Percentiles rank a stretch among this genome's conserved stretches.
Evolutionary conservation across 257 asterid genomes (phyloP).

Genomic region (Knoxia roxburghii): DNA sequence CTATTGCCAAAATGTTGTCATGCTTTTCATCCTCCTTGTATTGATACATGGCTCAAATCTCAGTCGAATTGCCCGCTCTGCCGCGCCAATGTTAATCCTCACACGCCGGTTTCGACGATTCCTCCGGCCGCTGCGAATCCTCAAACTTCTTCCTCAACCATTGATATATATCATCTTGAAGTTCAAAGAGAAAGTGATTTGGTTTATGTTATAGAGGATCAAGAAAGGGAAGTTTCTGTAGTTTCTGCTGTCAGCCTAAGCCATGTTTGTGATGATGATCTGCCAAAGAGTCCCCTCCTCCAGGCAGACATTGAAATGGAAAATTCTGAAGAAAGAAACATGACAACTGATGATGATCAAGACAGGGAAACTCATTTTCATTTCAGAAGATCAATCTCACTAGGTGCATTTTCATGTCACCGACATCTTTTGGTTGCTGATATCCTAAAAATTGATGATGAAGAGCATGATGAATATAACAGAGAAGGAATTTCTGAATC

Average conservation of each 20-base stretch:
- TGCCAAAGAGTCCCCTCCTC: constrained; percentile 9
- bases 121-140: constrained; percentile 15
- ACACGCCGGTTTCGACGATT: constrained; percentile 12
- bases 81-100: constrained; percentile 39
- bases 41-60: constrained; percentile 76
- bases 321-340: constrained; percentile 11
- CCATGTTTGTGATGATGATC: constrained; percentile 14
- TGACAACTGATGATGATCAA: constrained; percentile 5
- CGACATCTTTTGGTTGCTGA: constrained; percentile 21
- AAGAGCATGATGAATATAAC: constrained; percentile 27
- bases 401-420: constrained; percentile 31
- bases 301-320: not conserved
- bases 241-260: constrained; percentile 22
- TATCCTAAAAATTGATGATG: constrained; percentile 17
- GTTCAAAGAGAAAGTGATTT: constrained; percentile 32
- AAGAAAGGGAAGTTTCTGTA: constrained; percentile 20
- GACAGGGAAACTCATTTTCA: constrained; percentile 19
- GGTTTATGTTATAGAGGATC: constrained; percentile 42
- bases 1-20: constrained; percentile 80
- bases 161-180: constrained; percentile 21
- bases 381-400: constrained; percentile 36
- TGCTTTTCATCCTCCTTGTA: constrained; percentile 79
- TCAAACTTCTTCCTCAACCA: constrained; percentile 9
- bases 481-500: constrained; percentile 11
- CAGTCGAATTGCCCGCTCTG: constrained; percentile 80